phyloP scores from a whole-genome alignment of 306 rosid genomes.

The Malus fusca region DNA sequence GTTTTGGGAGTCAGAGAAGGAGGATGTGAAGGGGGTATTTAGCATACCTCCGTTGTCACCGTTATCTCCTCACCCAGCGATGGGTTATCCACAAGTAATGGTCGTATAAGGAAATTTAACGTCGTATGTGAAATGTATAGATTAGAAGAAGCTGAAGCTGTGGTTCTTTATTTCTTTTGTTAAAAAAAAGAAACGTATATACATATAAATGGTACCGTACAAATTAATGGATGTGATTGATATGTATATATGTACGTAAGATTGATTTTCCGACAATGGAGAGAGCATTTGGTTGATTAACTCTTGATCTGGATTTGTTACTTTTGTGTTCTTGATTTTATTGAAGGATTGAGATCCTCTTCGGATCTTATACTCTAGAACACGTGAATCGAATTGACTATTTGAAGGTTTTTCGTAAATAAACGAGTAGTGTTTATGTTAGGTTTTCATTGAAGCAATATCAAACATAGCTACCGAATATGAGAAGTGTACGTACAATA shows the following conservation, averaged over 20 bases:
- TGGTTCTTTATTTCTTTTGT: neutral
- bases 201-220: neutral
- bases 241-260: neutral
- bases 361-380: too few relatives aligned
- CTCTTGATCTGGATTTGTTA: neutral
- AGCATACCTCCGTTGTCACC: conserved; percentile 71
- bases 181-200: neutral
- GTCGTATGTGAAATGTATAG: neutral
- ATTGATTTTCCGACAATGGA: neutral
- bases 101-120: conserved; percentile 14
- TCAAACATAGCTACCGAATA: too few relatives aligned
- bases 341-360: too few relatives aligned
- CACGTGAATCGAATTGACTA: too few relatives aligned
- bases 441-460: too few relatives aligned
- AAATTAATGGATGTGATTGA: neutral
- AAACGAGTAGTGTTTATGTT: too few relatives aligned
- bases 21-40: conserved; percentile 44
- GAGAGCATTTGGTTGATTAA: neutral
- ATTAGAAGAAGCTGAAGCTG: neutral
- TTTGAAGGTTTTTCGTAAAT: too few relatives aligned
- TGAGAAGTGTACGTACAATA: too few relatives aligned
- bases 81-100: conserved; percentile 56
- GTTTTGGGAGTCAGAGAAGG: conserved; percentile 44
- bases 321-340: neutral
- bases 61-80: conserved; percentile 58